phyloP scores from a whole-genome alignment of 164 flowering plant genomes.

The Magnolia changhungtana region DNA sequence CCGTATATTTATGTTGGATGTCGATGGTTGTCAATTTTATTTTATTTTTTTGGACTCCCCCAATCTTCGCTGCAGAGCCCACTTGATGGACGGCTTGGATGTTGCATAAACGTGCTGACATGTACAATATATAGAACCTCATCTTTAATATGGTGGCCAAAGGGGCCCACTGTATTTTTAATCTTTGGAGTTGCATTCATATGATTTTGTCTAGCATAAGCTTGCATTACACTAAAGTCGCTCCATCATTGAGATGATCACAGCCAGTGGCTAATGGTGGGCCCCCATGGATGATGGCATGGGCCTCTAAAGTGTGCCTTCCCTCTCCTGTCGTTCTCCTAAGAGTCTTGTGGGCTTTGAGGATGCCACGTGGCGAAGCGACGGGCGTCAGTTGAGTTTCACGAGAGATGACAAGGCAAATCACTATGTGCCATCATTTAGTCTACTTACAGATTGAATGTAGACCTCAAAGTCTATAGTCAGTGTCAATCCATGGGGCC shows the following conservation, averaged over 20 bases:
- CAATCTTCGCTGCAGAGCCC: background rate
- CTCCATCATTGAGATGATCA: constrained; percentile 11
- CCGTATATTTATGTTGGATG: background rate
- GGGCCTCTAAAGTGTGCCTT: background rate
- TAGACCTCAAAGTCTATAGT: no score
- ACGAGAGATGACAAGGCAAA: background rate
- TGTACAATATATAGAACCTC: background rate
- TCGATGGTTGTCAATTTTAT: background rate
- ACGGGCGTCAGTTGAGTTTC: background rate
- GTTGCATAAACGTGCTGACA: background rate
- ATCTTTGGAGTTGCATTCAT: constrained; percentile 13
- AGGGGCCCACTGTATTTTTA: background rate
- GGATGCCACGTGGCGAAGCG: constrained; percentile 5
- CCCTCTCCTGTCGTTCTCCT: background rate
- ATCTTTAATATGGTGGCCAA: background rate
- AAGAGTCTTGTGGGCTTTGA: background rate
- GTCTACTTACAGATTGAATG: no score
- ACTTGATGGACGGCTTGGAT: background rate
- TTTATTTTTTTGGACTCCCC: background rate
- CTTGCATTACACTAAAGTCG: constrained; percentile 16
- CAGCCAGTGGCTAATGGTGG: constrained; percentile 34
- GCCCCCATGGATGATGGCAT: constrained; percentile 6
- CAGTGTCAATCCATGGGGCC: no score
- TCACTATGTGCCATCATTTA: no score
- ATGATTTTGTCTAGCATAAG: constrained; percentile 40